Evolutionary conservation across 345 rosid species (phyloP), one percentile per base, ranked within the genome.

Genomic region (Hypericum androsaemum): DNA sequence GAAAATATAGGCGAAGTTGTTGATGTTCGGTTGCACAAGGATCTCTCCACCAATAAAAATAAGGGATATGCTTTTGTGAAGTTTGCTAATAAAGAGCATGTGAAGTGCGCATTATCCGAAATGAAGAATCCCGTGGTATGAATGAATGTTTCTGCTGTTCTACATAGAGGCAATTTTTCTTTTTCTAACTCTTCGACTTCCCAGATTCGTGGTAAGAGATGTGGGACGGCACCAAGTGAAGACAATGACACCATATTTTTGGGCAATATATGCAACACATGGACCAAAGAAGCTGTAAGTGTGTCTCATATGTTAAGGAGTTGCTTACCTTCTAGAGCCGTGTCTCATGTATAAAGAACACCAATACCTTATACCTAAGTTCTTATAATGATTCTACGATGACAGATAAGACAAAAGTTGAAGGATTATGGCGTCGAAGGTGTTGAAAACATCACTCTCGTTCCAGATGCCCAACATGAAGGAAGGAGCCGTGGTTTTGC

Each of bases 401-500:
- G 53, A 49, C 77, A 80, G 87, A 75, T 80, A 52, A 75, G 62
- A 56, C 81, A 73, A 60, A 80, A 73, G 67, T 56, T 80, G 70
- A 80, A 75, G 59, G 81, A 71, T 47, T 80, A 68, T 51, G 74
- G 81, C 11, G 55, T 77, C 60, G 79, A 71, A 68, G 72, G 77
- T 46, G 60, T 80, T 66, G 81, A 75, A 60, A 75, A 53, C 64
- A 69, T 77, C 43, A 77, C 77, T 57, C 76, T 75, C 35, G 83
- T 77, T 41, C 68, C 83, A 51, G 81, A 80, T 60, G 72, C 62
- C 54, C 83, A 75, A 56, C 79, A 67, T 58, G 81, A 80, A 62
- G 87, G 81, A 43, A 60, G 74, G 64, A 80, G 87, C 56, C 83
- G 81, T 57, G 87, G 87, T 57, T 80, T 80, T 73, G 79, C 87